A percentile compares a stretch with the other conserved stretches of the same genome.
Conservation (phyloP, 2,329 filamentous ascomycete genomes). For the Xylariaceae sp. region DNA sequence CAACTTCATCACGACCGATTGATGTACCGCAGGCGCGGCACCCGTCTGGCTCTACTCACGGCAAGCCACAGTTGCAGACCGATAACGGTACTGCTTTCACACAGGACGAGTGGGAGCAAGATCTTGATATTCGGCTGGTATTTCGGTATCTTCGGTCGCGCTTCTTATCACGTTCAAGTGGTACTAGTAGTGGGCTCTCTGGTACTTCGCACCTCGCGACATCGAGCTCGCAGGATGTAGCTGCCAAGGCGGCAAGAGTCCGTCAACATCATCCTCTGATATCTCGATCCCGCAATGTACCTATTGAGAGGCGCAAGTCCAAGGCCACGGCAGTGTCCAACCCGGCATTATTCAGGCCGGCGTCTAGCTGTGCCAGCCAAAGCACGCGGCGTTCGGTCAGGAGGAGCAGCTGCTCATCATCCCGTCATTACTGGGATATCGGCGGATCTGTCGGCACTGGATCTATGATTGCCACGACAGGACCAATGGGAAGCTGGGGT, state of each 20-base stretch:
- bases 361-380: slow-evolving; percentile 83
- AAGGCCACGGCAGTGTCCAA: slow-evolving; percentile 60
- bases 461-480: slow-evolving; percentile 70
- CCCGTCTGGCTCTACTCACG: slow-evolving; percentile 22
- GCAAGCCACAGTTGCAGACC: slow-evolving; percentile 26
- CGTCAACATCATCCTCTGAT: slow-evolving; percentile 89
- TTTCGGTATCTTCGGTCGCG: slow-evolving; percentile 85
- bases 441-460: slow-evolving; percentile 81
- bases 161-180: slow-evolving; percentile 63
- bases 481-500: slow-evolving; percentile 78
- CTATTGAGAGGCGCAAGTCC: slow-evolving; percentile 60
- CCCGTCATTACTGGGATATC: slow-evolving; percentile 91
- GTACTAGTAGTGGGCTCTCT: slow-evolving; percentile 51
- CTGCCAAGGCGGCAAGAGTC: slow-evolving; percentile 82
- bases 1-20: slow-evolving; percentile 45
- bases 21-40: slow-evolving; percentile 44
- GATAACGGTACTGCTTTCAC: slow-evolving; percentile 51
- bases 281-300: slow-evolving; percentile 60
- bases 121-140: slow-evolving; percentile 88
- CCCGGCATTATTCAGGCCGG: slow-evolving; percentile 55
- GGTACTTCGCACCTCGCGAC: slow-evolving; percentile 56
- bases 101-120: slow-evolving; percentile 90
- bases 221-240: slow-evolving; percentile 66
- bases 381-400: slow-evolving; percentile 77
- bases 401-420: slow-evolving; percentile 70